Conservation (phyloP, 192 early-diverging fungal genomes). For the Coemansia javaensis region DNA sequence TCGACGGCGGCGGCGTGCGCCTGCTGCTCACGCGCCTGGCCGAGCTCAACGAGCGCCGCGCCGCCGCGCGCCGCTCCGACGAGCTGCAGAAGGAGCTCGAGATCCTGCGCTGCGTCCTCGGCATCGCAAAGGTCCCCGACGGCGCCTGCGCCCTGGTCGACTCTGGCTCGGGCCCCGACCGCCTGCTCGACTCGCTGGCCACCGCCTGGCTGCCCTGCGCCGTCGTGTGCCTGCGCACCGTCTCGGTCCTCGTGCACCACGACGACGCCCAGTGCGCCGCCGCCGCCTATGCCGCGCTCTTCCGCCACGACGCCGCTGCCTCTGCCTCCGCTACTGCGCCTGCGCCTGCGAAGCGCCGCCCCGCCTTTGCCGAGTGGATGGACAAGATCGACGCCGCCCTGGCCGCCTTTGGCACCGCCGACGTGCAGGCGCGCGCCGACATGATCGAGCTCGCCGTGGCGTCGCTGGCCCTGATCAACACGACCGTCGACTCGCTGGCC, state of each 20-base stretch:
- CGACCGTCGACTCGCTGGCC: slow-evolving; percentile 15
- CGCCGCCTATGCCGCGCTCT: slow-evolving; percentile 16
- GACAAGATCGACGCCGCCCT: slow-evolving; percentile 27
- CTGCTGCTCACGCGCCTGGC: slow-evolving; percentile 34
- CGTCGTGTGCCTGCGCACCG: slow-evolving; percentile 27
- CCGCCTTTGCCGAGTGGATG: slow-evolving; percentile 47
- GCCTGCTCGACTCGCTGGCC: slow-evolving; percentile 32
- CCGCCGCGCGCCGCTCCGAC: slow-evolving; percentile 25
- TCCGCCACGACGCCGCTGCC: slow-evolving; percentile 16
- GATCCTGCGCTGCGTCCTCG: slow-evolving; percentile 37
- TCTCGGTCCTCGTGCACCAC: slow-evolving; percentile 23
- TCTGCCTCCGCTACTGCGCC: not conserved
- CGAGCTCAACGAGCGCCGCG: slow-evolving; percentile 33
- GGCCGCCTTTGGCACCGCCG: slow-evolving; percentile 3
- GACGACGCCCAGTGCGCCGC: slow-evolving; percentile 10
- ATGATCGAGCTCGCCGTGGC: slow-evolving; percentile 18
- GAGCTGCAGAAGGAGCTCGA: slow-evolving; percentile 44
- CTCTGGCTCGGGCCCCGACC: slow-evolving; percentile 12
- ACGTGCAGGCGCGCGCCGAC: slow-evolving; percentile 9
- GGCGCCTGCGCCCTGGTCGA: slow-evolving; percentile 18
- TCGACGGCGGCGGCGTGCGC: slow-evolving; percentile 38
- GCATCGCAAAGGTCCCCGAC: slow-evolving; percentile 20
- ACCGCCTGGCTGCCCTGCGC: slow-evolving; percentile 36
- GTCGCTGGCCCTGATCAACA: slow-evolving; percentile 24
- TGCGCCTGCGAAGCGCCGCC: slow-evolving; percentile 7